Evolutionary conservation across 768 basidiomycete species (phyloP), one percentile per base, ranked within the genome.

Genomic region (Chiua virens): DNA sequence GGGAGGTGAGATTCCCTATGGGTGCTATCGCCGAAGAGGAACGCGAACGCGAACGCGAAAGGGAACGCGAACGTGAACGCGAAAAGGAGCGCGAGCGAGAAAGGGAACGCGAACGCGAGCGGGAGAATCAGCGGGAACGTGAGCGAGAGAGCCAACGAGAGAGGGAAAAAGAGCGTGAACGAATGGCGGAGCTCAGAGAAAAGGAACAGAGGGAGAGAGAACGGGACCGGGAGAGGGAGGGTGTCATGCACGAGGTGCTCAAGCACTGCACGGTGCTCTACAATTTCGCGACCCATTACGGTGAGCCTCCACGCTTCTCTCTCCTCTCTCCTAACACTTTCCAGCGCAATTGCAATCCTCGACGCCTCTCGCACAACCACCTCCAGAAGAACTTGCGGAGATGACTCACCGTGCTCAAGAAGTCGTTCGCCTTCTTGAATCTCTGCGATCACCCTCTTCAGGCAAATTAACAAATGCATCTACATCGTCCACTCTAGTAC

Each of bases 401-500:
- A 92, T 91, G 89, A 76, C 81, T 9, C 76, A 78, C 15, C 77
- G 79, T 28, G 89, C 89, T 20, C 72, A 75, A 45, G 71, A 79
- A 45, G 87, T 92, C 22, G 82, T 89, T 18, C 78, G 80, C 44
- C 76, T 91, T 18, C 69, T 90, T 34, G 85, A 89, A 37, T 67
- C 63, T 32, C 54, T 68, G 14, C 55, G 61, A 18, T 58, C 53
- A 32, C 53, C 62, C 28, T 57, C 62, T 41, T 52, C 55, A 18
- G 54, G 57, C 17, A 68, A 67, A 49, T 48, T 53, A 17, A 55
- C 61, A 30, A 46, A 52, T 36, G 23, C 45, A 23, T 52, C 62
- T 14, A 30, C 34, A 15, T 57, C 50, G 3, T 54, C 64, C 37
- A 45, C 52, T 18, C 32, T 54, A 34, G 49, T 42, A 8, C 49